Conservation (phyloP, 306 rosid species). For the Quercus gilva region DNA sequence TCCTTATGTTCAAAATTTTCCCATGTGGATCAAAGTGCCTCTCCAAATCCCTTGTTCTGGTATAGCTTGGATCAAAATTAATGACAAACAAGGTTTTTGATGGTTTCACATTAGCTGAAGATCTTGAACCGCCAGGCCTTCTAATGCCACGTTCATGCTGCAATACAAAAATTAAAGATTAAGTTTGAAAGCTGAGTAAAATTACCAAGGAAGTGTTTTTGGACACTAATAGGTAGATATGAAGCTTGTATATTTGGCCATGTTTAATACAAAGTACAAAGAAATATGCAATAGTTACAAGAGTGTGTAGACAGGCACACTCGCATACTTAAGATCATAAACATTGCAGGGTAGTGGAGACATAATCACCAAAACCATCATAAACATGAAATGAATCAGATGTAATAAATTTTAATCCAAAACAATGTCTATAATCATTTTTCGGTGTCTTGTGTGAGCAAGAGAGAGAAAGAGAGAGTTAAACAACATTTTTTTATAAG, state of each 20-base stretch:
- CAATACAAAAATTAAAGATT: constrained; percentile 29
- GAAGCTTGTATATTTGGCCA: not conserved
- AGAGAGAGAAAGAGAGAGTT: too few relatives aligned
- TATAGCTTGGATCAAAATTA: constrained; percentile 76
- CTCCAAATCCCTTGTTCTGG: constrained; percentile 84
- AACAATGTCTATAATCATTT: not conserved
- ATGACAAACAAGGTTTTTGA: constrained; percentile 78
- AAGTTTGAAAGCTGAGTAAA: constrained; percentile 6
- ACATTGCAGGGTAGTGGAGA: constrained; percentile 3
- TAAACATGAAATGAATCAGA: not conserved
- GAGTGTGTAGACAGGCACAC: constrained; percentile 5
- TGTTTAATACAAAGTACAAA: not conserved
- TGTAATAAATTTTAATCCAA: not conserved
- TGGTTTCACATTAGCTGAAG: constrained; percentile 58
- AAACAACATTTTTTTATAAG: too few relatives aligned
- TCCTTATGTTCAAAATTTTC: constrained; percentile 68
- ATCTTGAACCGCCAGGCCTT: constrained; percentile 60
- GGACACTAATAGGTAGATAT: not conserved
- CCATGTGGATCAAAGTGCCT: constrained; percentile 76
- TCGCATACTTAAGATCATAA: not conserved
- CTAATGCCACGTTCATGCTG: constrained; percentile 78
- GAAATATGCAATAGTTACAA: constrained; percentile 14
- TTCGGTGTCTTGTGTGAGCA: not conserved
- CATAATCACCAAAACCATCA: not conserved
- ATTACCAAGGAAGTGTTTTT: constrained; percentile 5